Conservation (phyloP, 345 rosid genomes). For the Pistacia atlantica region DNA sequence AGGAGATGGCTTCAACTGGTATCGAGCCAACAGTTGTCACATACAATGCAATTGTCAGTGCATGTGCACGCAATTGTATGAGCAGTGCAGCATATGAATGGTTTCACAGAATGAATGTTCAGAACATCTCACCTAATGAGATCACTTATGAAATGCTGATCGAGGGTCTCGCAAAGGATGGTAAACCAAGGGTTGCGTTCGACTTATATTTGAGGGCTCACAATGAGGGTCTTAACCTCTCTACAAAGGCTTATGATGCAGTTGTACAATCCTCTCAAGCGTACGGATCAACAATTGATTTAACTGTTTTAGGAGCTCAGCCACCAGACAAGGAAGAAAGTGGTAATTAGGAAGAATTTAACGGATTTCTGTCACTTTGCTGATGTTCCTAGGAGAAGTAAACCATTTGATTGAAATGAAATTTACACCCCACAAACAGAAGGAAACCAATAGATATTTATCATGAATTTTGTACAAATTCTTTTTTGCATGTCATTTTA, state of each 20-base stretch:
- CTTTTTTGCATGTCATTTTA: slow-evolving; percentile 17
- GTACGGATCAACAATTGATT: slow-evolving; percentile 59
- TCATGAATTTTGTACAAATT: background rate
- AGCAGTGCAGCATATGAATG: slow-evolving; percentile 87
- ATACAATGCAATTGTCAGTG: slow-evolving; percentile 83
- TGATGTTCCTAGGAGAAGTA: slow-evolving; percentile 41
- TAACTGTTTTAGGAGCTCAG: slow-evolving; percentile 64
- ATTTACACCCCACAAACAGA: slow-evolving; percentile 28
- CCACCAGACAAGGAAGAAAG: slow-evolving; percentile 52
- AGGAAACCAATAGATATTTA: slow-evolving; percentile 16
- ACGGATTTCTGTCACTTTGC: slow-evolving; percentile 36
- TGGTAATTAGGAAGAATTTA: slow-evolving; percentile 30
- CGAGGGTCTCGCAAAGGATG: slow-evolving; percentile 71
- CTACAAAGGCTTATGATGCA: slow-evolving; percentile 68
- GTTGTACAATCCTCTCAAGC: slow-evolving; percentile 52
- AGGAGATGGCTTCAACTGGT: slow-evolving; percentile 65
- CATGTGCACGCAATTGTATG: slow-evolving; percentile 52
- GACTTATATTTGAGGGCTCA: slow-evolving; percentile 67
- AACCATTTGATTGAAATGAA: slow-evolving; percentile 42
- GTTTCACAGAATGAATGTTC: slow-evolving; percentile 79
- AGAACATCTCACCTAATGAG: slow-evolving; percentile 63
- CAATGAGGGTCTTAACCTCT: slow-evolving; percentile 56
- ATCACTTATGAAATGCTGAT: slow-evolving; percentile 79
- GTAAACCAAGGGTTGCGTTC: slow-evolving; percentile 80
- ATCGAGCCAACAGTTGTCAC: slow-evolving; percentile 83